A percentile compares a stretch with the other conserved stretches of the same genome.
Evolutionary conservation across 768 basidiomycete genomes (phyloP).

Genomic region (Hygrocybe punicea): DNA sequence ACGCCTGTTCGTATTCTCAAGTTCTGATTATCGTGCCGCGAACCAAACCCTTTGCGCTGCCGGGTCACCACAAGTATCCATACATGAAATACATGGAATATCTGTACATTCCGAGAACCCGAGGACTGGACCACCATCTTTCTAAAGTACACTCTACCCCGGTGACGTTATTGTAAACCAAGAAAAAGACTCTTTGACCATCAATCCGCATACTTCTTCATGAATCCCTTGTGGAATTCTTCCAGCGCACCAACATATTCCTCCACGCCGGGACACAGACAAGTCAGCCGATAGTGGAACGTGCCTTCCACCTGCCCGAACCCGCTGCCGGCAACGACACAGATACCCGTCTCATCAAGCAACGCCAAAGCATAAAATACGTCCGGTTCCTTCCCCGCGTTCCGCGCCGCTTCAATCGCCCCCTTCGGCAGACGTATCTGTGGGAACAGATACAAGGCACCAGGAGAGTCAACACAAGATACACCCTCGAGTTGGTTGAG

Average conservation of each 20-base stretch:
- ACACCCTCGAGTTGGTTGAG: constrained; percentile 84
- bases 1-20: no score
- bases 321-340: constrained; percentile 88
- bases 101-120: no score
- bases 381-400: constrained; percentile 77
- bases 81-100: no score
- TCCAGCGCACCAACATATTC: constrained; percentile 87
- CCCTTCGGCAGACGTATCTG: constrained; percentile 67
- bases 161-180: no score
- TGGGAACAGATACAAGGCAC: constrained; percentile 93
- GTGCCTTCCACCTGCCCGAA: constrained; percentile 86
- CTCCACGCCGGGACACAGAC: constrained; percentile 90
- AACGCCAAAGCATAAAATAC: constrained; percentile 82
- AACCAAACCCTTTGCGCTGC: no score
- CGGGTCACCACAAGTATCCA: no score
- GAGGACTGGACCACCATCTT: no score
- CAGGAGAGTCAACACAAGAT: constrained; percentile 84
- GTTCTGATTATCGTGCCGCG: background rate
- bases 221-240: constrained; percentile 36
- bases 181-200: no score
- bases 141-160: no score
- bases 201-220: constrained; percentile 31
- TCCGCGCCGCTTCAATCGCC: constrained; percentile 69
- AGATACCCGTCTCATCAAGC: constrained; percentile 88
- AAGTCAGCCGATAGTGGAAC: constrained; percentile 83